Evolutionary conservation across 495 filamentous ascomycete species (phyloP).

Genomic region (Ramalina intermedia): DNA sequence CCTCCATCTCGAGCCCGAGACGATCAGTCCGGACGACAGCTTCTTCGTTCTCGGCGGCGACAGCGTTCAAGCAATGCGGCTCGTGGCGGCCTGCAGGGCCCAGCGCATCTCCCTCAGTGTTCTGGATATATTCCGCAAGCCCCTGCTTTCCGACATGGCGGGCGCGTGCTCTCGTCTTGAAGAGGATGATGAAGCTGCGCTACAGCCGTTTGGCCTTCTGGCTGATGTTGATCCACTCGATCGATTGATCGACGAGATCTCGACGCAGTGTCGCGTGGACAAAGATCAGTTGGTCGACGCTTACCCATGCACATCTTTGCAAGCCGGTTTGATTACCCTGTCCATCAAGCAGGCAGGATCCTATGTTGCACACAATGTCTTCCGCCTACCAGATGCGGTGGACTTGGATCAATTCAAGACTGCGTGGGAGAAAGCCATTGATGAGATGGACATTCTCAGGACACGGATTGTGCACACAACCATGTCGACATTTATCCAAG

Average conservation of each 20-base stretch:
- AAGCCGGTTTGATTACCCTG: constrained; percentile 53
- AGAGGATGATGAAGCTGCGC: constrained; percentile 1
- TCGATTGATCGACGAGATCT: constrained; percentile 29
- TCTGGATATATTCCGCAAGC: constrained; percentile 23
- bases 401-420: constrained; percentile 33
- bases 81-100: constrained; percentile 24
- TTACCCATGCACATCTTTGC: constrained; percentile 56
- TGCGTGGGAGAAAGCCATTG: constrained; percentile 37
- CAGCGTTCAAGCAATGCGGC: constrained; percentile 37
- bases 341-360: constrained; percentile 38
- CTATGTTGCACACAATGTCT: constrained; percentile 37
- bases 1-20: constrained; percentile 13
- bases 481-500: constrained; percentile 35
- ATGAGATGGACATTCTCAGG: constrained; percentile 36
- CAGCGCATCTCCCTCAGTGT: constrained; percentile 21
- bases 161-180: background rate
- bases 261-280: constrained; percentile 27
- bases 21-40: constrained; percentile 25
- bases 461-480: constrained; percentile 41
- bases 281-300: constrained; percentile 34
- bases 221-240: constrained; percentile 14
- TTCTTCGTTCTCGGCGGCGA: constrained; percentile 43
- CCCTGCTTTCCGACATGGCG: constrained; percentile 23
- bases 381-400: constrained; percentile 27
- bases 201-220: constrained; percentile 34